Conservation (phyloP, 495 filamentous ascomycete species). For the Penicillium manginii region DNA sequence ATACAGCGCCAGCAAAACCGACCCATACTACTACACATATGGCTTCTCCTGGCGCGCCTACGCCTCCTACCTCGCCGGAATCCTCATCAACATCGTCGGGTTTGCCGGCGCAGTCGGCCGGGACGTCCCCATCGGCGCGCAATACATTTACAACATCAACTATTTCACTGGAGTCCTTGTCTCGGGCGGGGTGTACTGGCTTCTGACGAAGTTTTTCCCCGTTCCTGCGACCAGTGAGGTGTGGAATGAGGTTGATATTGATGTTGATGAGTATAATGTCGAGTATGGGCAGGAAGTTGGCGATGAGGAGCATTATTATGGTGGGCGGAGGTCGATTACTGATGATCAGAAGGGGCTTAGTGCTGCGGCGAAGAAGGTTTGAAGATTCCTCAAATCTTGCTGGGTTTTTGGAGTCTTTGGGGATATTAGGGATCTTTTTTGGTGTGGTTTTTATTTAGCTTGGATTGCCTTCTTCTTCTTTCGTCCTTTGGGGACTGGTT, state of each 20-base stretch:
- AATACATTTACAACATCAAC: constrained; percentile 88
- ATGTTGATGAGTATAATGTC: constrained; percentile 44
- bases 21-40: constrained; percentile 72
- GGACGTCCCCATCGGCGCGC: constrained; percentile 74
- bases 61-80: constrained; percentile 79
- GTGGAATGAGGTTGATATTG: constrained; percentile 83
- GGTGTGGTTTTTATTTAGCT: not conserved
- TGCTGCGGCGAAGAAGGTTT: constrained; percentile 19
- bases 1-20: constrained; percentile 68
- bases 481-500: not conserved
- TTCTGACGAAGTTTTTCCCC: constrained; percentile 68
- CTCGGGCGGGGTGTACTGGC: constrained; percentile 67
- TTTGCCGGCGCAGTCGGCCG: constrained; percentile 82
- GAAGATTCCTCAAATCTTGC: not conserved
- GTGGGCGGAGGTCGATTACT: constrained; percentile 12
- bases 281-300: constrained; percentile 45
- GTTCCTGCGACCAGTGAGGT: constrained; percentile 71
- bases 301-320: constrained; percentile 29
- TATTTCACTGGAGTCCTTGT: constrained; percentile 86
- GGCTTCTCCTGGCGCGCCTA: constrained; percentile 87
- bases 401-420: not conserved
- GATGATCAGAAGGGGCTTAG: constrained; percentile 28
- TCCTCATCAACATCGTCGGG: constrained; percentile 90
- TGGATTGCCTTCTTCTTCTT: not conserved
- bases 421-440: not conserved